Base-by-base conservation (phyloP, 1,139 yeast genomes). In the Lodderomyces orthopsilosis region DNA sequence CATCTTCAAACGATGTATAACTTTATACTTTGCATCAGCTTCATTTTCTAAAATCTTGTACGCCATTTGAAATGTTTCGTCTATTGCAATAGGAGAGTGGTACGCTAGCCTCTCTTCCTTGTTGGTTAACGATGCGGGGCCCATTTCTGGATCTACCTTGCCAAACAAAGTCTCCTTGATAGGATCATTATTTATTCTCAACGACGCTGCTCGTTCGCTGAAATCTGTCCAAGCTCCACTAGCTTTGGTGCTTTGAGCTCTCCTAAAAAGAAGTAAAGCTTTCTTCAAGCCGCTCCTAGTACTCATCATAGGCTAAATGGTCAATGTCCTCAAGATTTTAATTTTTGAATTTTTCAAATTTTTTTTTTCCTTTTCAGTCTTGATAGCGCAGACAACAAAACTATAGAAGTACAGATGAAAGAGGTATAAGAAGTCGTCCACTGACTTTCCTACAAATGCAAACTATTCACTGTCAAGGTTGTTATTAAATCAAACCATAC, bases 61-160 rank as follows among this genome's bases (percentile, higher is more conserved):
- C 2, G 96, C 88, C 43, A 74, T 60, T 44, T 83, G 77, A 62
- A 88, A 90, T 1, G 87, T 84, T 39, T 83, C 86, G 51, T 85
- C 81, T 41, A 90, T 73, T 1, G 81, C 84, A 37, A 62, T 66
- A 19, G 95, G 95, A 1, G 91, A 71, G 46, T 70, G 75, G 65
- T 90, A 90, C 6, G 58, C 56, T 38, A 51, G 46, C 48, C 57
- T 56, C 18, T 52, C 51, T 3, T 46, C 42, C 23, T 46, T 40
- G 40, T 51, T 46, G 19, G 46, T 44, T 13, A 63, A 52, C 40
- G 70, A 63, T 8, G 55, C 53, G n/a, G 74, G 74, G 4, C 71
- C 72, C 17, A 50, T 43, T 9, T 51, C 44, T 37, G 61, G 55
- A 6, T 50, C 44, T 37, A 62, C 57, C 27, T 69, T 66, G 30